phyloP scores from a whole-genome alignment of 1,284 basidiomycete genomes.

The Heterobasidion irregulare region DNA sequence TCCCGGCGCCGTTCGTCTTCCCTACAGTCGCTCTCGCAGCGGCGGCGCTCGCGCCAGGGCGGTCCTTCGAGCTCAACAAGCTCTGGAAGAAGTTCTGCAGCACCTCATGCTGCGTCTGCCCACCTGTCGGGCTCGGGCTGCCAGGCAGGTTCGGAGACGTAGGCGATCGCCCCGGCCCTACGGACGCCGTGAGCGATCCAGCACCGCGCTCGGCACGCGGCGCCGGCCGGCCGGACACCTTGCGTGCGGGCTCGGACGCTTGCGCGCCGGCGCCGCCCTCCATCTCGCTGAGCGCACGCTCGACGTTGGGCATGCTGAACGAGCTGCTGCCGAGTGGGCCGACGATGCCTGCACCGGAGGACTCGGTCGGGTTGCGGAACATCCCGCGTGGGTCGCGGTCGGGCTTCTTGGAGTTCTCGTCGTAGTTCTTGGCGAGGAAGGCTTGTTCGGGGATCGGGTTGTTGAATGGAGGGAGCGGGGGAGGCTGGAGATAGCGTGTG shows the following conservation, averaged over 20 bases:
- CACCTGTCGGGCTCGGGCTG: constrained; percentile 39
- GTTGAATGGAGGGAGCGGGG: constrained; percentile 66
- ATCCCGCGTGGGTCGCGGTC: constrained; percentile 83
- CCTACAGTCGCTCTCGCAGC: constrained; percentile 15
- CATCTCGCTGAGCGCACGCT: constrained; percentile 80
- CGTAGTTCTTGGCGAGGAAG: constrained; percentile 84
- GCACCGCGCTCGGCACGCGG: background rate
- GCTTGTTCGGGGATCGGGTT: constrained; percentile 76
- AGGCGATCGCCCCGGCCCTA: constrained; percentile 13
- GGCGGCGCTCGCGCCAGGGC: constrained; percentile 19
- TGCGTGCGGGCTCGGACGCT: constrained; percentile 17
- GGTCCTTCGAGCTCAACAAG: constrained; percentile 61
- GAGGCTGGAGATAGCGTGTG: constrained; percentile 32
- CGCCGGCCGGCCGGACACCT: constrained; percentile 8
- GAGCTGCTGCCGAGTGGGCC: constrained; percentile 83
- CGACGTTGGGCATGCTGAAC: constrained; percentile 78
- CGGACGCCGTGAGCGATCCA: constrained; percentile 8
- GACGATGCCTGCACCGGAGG: constrained; percentile 62
- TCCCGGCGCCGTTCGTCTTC: constrained; percentile 17
- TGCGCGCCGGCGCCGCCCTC: constrained; percentile 43
- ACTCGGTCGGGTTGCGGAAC: constrained; percentile 67
- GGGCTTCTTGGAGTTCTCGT: constrained; percentile 81
- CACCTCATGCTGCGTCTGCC: constrained; percentile 74
- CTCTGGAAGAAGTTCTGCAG: constrained; percentile 84
- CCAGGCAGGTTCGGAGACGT: constrained; percentile 33